A percentile compares a stretch with the other conserved stretches of the same genome.
These are phyloP conservation scores for Phytophthora citricola DNA, from an alignment of 352 stramenopile species.

Conservation along the genomic window DNA sequence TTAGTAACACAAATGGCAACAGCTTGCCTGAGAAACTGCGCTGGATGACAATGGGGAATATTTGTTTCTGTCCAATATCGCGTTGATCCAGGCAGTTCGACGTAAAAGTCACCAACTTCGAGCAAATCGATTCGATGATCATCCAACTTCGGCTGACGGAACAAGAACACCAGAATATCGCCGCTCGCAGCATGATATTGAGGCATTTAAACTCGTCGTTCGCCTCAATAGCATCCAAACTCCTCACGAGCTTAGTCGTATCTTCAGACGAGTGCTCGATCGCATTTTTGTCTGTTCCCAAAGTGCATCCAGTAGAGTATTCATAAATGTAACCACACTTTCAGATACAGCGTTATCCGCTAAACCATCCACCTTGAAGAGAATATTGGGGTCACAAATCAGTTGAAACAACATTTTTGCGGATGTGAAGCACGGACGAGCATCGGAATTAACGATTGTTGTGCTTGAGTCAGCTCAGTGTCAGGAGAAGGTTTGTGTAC, in stretches of 20 bases:
- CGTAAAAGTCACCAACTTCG: constrained; percentile 65
- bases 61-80: constrained; percentile 15
- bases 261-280: constrained; percentile 20
- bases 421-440: constrained; percentile 84
- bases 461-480: constrained; percentile 41
- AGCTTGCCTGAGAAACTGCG: constrained; percentile 75
- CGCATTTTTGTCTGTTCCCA: constrained; percentile 42
- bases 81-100: constrained; percentile 40
- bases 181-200: constrained; percentile 74
- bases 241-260: constrained; percentile 11
- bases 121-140: constrained; percentile 59
- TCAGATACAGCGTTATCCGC: constrained; percentile 31
- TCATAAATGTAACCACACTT: constrained; percentile 50
- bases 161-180: constrained; percentile 79
- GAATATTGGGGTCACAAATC: constrained; percentile 55
- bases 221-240: constrained; percentile 55
- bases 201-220: constrained; percentile 82
- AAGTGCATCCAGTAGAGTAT: constrained; percentile 66
- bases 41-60: constrained; percentile 51
- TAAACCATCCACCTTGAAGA: constrained; percentile 28
- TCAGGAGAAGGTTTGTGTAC: constrained; percentile 37
- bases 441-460: constrained; percentile 80
- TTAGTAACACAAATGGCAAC: constrained; percentile 79
- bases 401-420: constrained; percentile 87
- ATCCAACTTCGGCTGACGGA: constrained; percentile 55